Evolutionary conservation across 495 filamentous ascomycete species (phyloP).

Genomic region (Rostrohypoxylon terebratum): DNA sequence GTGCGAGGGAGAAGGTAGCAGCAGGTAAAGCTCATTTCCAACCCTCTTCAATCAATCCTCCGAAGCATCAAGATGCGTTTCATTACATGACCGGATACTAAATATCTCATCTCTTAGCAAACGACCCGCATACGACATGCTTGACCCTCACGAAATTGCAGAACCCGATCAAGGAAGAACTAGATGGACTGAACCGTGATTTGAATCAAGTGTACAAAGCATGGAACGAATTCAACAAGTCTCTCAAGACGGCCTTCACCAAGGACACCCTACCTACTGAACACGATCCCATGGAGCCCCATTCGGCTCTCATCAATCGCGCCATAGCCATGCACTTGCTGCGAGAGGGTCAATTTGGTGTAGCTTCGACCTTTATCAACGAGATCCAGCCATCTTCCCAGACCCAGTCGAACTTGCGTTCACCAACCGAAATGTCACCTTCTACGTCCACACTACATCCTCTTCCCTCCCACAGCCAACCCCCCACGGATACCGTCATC

Average conservation of each 20-base stretch:
- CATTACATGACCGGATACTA: not conserved
- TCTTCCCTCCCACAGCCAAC: conserved; percentile 10
- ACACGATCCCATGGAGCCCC: conserved; percentile 81
- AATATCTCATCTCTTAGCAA: conserved; percentile 31
- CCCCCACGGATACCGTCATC: conserved; percentile 45
- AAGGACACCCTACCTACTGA: conserved; percentile 77
- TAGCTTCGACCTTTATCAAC: conserved; percentile 81
- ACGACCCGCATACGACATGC: conserved; percentile 76
- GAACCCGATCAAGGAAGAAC: conserved; percentile 78
- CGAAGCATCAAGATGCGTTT: not conserved
- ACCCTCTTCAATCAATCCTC: not conserved
- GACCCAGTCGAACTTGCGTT: conserved; percentile 8
- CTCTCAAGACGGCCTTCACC: conserved; percentile 74
- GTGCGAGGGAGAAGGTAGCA: conserved; percentile 76
- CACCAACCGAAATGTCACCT: not conserved
- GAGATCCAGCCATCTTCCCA: conserved; percentile 63
- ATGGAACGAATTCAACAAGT: conserved; percentile 83
- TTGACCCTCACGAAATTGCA: conserved; percentile 84
- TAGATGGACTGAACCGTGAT: conserved; percentile 81
- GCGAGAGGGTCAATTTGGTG: conserved; percentile 90
- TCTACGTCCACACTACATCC: conserved; percentile 33
- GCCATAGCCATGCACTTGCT: conserved; percentile 97
- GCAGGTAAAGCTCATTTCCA: conserved; percentile 61
- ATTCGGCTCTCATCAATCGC: conserved; percentile 82
- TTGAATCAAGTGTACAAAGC: conserved; percentile 82